Evolutionary conservation across 495 filamentous ascomycete species (phyloP).

Genomic region (Tuber aestivum): DNA sequence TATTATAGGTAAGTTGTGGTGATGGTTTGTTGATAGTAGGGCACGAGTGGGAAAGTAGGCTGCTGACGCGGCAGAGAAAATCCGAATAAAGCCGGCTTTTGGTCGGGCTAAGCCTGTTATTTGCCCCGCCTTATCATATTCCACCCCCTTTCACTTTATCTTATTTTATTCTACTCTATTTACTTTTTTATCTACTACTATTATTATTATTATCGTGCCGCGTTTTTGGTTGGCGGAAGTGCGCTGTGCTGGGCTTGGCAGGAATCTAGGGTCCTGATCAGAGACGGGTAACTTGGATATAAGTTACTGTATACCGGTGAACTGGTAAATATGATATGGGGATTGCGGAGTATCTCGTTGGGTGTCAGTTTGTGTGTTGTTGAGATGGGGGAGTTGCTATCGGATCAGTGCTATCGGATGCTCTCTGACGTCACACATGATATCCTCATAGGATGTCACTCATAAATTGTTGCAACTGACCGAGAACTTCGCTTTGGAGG

Average conservation of each 20-base stretch:
- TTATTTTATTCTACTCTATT: background rate
- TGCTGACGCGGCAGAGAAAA: background rate
- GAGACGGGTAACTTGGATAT: background rate
- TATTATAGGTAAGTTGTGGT: background rate
- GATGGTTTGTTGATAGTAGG: background rate
- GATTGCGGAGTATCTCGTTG: background rate
- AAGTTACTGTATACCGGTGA: background rate
- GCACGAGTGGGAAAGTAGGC: background rate
- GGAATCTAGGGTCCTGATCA: background rate
- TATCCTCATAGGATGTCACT: background rate
- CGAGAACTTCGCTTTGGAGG: background rate
- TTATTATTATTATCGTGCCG: no score
- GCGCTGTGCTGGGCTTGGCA: background rate
- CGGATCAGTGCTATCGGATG: background rate
- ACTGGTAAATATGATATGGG: background rate
- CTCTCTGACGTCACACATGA: background rate
- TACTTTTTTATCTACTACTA: background rate
- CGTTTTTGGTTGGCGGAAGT: background rate
- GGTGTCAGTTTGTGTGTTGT: background rate
- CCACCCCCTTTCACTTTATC: no score
- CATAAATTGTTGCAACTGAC: background rate
- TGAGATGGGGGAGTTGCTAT: background rate
- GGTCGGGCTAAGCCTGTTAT: background rate
- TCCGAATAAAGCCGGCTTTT: background rate
- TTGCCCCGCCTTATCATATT: background rate